Percentiles rank a stretch among this genome's conserved stretches.
These are phyloP conservation scores for Trichoderma sp. DNA, from an alignment of 2,329 filamentous ascomycete species.

Conservation along the genomic window DNA sequence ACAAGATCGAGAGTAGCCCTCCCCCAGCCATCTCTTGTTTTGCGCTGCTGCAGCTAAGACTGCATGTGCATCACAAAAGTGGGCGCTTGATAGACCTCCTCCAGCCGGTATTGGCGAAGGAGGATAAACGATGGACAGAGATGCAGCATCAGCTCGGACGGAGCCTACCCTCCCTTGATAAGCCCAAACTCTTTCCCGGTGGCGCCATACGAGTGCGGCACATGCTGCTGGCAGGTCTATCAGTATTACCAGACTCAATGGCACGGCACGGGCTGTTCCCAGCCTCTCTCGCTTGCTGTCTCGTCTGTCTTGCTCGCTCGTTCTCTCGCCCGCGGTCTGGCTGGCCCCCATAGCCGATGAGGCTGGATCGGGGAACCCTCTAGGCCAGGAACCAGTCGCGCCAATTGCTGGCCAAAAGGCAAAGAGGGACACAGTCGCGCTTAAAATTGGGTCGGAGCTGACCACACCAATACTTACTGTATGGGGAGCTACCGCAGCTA, in stretches of 20 bases:
- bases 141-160: slow-evolving; percentile 22
- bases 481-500: slow-evolving; percentile 7
- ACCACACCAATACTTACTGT: not conserved
- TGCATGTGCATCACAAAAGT: slow-evolving; percentile 18
- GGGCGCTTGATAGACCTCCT: slow-evolving; percentile 13
- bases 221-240: not conserved
- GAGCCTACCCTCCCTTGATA: slow-evolving; percentile 20
- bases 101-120: slow-evolving; percentile 5
- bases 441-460: slow-evolving; percentile 4
- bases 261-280: not conserved
- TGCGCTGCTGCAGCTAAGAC: slow-evolving; percentile 19
- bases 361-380: not conserved
- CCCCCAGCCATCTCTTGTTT: slow-evolving; percentile 24
- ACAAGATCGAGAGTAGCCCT: slow-evolving; percentile 15
- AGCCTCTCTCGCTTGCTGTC: not conserved
- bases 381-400: slow-evolving; percentile 14
- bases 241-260: not conserved
- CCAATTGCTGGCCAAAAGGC: not conserved
- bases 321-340: not conserved
- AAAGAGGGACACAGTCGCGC: not conserved
- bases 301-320: not conserved
- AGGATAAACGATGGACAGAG: slow-evolving; percentile 12
- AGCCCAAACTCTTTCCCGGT: slow-evolving; percentile 13
- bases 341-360: not conserved
- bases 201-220: slow-evolving; percentile 17